Base-by-base conservation (phyloP, 306 rosid species). In the Quercus engelmannii region DNA sequence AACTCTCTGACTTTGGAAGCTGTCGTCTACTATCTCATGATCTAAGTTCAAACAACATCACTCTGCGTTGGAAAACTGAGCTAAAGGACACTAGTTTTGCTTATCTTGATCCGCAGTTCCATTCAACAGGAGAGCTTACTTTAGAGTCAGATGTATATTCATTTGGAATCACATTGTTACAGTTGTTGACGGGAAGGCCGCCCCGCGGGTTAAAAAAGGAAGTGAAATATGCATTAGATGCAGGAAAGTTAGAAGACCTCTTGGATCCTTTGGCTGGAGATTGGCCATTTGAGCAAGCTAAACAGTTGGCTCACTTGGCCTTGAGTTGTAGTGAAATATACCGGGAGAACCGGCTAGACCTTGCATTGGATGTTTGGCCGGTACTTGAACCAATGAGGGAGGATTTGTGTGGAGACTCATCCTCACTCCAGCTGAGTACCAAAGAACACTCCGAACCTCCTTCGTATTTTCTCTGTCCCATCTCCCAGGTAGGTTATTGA, bases 231-330 rank as follows among this genome's bases (percentile, higher is more conserved):
- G 91, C 89, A 56, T 74, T 93, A 74, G 86, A 81, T 41, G 65
- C 72, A 54, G 92, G 98, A 83, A 86, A 85, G 25, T 74, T 95
- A 69, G 72, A 84, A 70, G 77, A 79, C 21, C 59, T 91, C 58
- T 77, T 95, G 82, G 99, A 95, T 90, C 94, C 97, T 69, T 90
- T 89, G 82, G 98, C 94, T n/a, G 99, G 99, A 79, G 93, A 89
- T 25, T 93, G 98, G 99, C 98, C 98, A 20, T 73, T 91, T 79
- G 94, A 78, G 69, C 85, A 80, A 79, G 98, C 94, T 12, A 92
- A 88, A 69, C 86, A 88, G 79, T 82, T 93, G 79, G 79, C 85
- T 90, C 78, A 67, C 71, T 74, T 95, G 87, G 99, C 98, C 55
- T 75, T 95, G 70, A 85, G 94, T 80, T 95, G 99, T 56, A 89